These are phyloP conservation scores for Carex sylvatica DNA, from an alignment of 202 grass and related monocot species.

Conservation along the genomic window DNA sequence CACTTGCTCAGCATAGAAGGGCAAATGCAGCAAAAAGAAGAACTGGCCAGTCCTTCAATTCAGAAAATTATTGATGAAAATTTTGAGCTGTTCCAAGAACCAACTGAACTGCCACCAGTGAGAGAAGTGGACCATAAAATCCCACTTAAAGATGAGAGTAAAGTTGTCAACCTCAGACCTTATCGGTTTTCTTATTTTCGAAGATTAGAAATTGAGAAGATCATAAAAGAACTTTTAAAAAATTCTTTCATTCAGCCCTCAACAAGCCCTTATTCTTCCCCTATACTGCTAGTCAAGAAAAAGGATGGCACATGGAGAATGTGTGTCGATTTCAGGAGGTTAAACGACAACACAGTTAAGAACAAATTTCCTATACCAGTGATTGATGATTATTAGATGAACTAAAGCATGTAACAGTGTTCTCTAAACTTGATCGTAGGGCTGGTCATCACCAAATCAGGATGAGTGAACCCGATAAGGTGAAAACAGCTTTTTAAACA, in stretches of 20 bases:
- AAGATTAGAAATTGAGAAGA: neutral
- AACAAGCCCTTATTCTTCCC: neutral
- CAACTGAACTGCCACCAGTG: neutral
- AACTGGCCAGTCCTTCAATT: too few species aligned
- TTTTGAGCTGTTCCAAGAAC: neutral
- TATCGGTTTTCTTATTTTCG: neutral
- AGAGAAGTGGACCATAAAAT: neutral
- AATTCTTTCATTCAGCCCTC: neutral
- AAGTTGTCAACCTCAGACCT: neutral
- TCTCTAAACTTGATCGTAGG: neutral
- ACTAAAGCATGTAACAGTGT: neutral
- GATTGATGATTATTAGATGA: neutral
- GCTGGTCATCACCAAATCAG: neutral
- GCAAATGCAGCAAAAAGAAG: too few species aligned
- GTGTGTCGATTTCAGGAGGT: neutral
- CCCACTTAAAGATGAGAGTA: accelerated
- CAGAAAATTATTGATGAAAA: neutral
- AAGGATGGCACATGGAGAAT: neutral
- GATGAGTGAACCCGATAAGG: too few species aligned
- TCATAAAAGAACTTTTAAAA: neutral
- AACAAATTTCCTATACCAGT: neutral
- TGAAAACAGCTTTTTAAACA: too few species aligned
- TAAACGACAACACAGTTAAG: neutral
- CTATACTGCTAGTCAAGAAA: neutral
- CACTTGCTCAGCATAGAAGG: neutral